Base-by-base conservation (phyloP, 1,139 yeast species). In the Trichomonascaceae sp. region DNA sequence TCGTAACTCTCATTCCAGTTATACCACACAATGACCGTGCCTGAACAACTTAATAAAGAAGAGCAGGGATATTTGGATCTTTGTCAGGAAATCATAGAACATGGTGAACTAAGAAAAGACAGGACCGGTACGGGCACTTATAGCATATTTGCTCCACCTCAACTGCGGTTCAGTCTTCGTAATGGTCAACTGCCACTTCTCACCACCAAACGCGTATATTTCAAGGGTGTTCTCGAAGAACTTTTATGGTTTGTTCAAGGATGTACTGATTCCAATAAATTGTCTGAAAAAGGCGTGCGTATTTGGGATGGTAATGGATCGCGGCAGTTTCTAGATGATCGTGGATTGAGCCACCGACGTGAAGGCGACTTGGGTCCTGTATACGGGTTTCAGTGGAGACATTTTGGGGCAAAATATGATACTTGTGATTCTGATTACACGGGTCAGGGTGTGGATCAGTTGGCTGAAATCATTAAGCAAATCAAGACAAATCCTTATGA, bases 231-330 rank as follows among this genome's bases (percentile, higher is more conserved):
- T 48, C 81, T 91, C 46, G 85, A 88, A 60, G 99, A 93, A 68
- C 76, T 93, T 27, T 75, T 93, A 24, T 95, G 99, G 99, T 93
- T 93, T 67, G 80, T 95, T 12, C 77, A 83, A 2, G 99, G 98
- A 1, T 82, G 85, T 60, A 93, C 99, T 0, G 96, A 91, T 67
- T 95, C 95, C 24, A 85, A 84, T 62, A 76, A 80, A 60, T 75
- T 93, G 48, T 74, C 85, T 18, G 95, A 85, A 3, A 80, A 86
- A 61, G 96, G 96, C 32, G 95, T 93, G 19, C 90, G 83, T 66
- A 93, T 93, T 55, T 93, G 99, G 99, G 98, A 95, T 70, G 99
- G 99, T 19, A 95, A 93, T 67, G 99, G 99, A n/a, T 87, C 96
- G 30, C 78, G 97, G 59, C 96, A 89, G 70, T 93, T 82, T 69